Conservation (phyloP, 2,329 filamentous ascomycete species). For the Fusarium nurragi region DNA sequence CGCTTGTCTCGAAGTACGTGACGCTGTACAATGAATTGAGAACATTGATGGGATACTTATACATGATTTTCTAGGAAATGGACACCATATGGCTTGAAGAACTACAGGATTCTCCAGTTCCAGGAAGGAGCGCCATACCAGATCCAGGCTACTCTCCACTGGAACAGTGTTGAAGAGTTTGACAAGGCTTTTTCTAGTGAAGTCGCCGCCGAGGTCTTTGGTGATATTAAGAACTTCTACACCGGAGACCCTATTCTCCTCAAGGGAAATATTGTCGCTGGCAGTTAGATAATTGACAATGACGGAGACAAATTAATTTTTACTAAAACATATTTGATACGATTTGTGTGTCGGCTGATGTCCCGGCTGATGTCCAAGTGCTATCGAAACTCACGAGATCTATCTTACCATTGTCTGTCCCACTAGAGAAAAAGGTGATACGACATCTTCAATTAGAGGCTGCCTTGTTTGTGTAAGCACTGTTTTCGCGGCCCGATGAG, state of each 20-base stretch:
- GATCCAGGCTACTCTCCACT: slow-evolving; percentile 40
- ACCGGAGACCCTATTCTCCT: slow-evolving; percentile 28
- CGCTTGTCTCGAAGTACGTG: slow-evolving; percentile 38
- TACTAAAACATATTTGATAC: too few relatives aligned
- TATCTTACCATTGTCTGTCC: neutral
- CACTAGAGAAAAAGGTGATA: neutral
- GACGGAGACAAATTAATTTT: neutral
- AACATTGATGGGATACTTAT: neutral
- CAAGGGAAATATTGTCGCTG: slow-evolving; percentile 33
- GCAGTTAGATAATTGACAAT: neutral
- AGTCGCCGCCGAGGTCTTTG: slow-evolving; percentile 25
- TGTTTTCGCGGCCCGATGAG: neutral
- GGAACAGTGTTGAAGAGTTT: slow-evolving; percentile 33
- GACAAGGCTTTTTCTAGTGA: slow-evolving; percentile 22
- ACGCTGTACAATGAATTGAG: too few relatives aligned
- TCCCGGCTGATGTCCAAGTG: neutral
- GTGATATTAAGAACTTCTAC: slow-evolving; percentile 40
- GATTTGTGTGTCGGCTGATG: too few relatives aligned
- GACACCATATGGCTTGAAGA: slow-evolving; percentile 29
- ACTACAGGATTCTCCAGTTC: slow-evolving; percentile 38
- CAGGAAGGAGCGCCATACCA: slow-evolving; percentile 33
- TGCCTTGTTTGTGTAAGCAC: neutral
- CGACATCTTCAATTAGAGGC: neutral
- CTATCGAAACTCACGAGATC: neutral
- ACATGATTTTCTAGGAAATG: slow-evolving; percentile 24